These are phyloP conservation scores for Trametes sanguinea DNA, from an alignment of 768 basidiomycete genomes.

Conservation along the genomic window DNA sequence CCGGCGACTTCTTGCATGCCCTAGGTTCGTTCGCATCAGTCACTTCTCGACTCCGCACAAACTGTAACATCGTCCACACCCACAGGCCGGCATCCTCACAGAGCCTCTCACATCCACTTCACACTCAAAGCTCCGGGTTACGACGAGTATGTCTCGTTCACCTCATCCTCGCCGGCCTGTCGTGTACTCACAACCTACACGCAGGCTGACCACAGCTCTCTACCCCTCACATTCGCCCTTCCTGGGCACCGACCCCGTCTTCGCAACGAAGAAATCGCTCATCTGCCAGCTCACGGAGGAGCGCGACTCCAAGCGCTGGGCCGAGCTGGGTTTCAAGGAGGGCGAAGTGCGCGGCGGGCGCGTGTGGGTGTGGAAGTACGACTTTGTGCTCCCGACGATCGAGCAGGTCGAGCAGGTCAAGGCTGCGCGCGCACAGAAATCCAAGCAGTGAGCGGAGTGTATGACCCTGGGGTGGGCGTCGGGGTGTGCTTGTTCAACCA, in stretches of 20 bases:
- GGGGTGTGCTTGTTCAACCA: constrained; percentile 8
- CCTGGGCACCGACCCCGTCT: constrained; percentile 40
- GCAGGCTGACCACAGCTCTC: constrained; percentile 35
- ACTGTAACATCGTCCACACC: neutral
- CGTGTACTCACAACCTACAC: neutral
- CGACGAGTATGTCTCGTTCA: constrained; percentile 29
- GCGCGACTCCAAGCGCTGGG: constrained; percentile 32
- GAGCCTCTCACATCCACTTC: constrained; percentile 39
- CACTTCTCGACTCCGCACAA: neutral
- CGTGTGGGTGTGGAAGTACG: constrained; percentile 37
- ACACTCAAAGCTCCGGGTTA: constrained; percentile 37
- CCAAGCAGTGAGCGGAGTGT: constrained; percentile 11
- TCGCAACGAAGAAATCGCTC: constrained; percentile 39
- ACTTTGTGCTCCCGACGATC: constrained; percentile 34
- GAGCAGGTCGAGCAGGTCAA: constrained; percentile 34
- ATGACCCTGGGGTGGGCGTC: neutral
- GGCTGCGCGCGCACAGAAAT: constrained; percentile 13
- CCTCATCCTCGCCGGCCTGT: neutral
- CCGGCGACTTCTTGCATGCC: constrained; percentile 32
- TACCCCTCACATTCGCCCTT: constrained; percentile 39
- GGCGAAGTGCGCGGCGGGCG: constrained; percentile 33
- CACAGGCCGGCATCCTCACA: constrained; percentile 36
- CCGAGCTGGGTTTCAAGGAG: constrained; percentile 33
- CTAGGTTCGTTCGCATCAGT: constrained; percentile 24
- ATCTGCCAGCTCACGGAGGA: constrained; percentile 34